These are phyloP conservation scores for Erysimum cheiri DNA, from an alignment of 441 rosid genomes.

Conservation along the genomic window DNA sequence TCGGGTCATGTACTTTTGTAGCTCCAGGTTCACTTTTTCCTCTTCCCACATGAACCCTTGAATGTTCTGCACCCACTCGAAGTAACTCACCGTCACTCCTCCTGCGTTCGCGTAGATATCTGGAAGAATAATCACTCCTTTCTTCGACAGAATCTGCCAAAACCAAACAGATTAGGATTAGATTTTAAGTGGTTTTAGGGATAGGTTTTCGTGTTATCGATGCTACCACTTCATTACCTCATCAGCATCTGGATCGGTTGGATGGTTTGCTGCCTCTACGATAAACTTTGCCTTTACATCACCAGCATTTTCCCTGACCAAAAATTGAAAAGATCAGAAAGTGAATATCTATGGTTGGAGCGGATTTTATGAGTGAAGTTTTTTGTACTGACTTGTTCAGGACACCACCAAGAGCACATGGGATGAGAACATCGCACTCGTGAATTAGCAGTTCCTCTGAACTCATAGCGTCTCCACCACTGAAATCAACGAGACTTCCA, in stretches of 20 bases:
- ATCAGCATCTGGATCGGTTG: slow-evolving; percentile 95
- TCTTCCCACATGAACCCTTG: slow-evolving; percentile 99
- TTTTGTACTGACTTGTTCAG: slow-evolving; percentile 64
- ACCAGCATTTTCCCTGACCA: slow-evolving; percentile 82
- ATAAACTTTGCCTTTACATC: slow-evolving; percentile 95
- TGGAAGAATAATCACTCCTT: slow-evolving; percentile 87
- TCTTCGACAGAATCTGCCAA: slow-evolving; percentile 82
- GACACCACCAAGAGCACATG: slow-evolving; percentile 96
- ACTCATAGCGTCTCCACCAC: slow-evolving; percentile 76
- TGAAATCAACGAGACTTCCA: slow-evolving; percentile 65
- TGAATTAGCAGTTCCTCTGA: slow-evolving; percentile 70
- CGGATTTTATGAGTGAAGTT: background rate
- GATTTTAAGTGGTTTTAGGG: background rate
- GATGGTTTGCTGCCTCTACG: slow-evolving; percentile 96
- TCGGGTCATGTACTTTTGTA: slow-evolving; percentile 80
- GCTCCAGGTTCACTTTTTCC: slow-evolving; percentile 80
- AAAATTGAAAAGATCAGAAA: slow-evolving; percentile 14
- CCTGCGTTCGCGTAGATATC: slow-evolving; percentile 96
- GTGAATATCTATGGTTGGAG: background rate
- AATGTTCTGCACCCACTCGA: slow-evolving; percentile 98
- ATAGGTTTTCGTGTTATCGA: background rate
- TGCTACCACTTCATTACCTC: slow-evolving; percentile 57
- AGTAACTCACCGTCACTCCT: slow-evolving; percentile 95
- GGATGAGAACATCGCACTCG: slow-evolving; percentile 95
- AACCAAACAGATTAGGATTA: slow-evolving; percentile 1